A percentile compares a stretch with the other conserved stretches of the same genome.
These are phyloP conservation scores for Phallus indusiatus DNA, from an alignment of 768 basidiomycete species.

Conservation along the genomic window DNA sequence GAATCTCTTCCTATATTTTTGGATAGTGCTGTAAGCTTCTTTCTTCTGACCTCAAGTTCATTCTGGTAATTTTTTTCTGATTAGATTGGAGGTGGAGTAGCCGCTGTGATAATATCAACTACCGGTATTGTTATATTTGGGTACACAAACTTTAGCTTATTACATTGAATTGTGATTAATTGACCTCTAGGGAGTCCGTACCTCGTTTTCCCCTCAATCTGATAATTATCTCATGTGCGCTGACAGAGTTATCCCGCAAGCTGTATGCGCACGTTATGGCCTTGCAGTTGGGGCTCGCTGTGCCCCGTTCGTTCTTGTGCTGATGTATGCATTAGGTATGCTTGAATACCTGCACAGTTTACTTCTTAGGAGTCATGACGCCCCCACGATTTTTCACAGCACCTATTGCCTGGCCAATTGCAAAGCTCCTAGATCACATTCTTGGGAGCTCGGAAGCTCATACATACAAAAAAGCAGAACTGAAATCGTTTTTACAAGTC, in stretches of 20 bases:
- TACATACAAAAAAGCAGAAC: constrained; percentile 73
- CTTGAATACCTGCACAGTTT: background rate
- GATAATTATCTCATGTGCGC: constrained; percentile 23
- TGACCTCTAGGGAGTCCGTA: constrained; percentile 28
- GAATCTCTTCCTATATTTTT: constrained; percentile 79
- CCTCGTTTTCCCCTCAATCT: background rate
- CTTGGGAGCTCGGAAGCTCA: constrained; percentile 62
- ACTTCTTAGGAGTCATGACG: no score
- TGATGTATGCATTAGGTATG: constrained; percentile 61
- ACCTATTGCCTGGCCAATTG: constrained; percentile 67
- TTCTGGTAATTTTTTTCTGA: background rate
- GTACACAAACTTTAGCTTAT: constrained; percentile 35
- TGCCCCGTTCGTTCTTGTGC: constrained; percentile 58
- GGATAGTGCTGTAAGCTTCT: constrained; percentile 48
- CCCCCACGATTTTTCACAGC: constrained; percentile 28
- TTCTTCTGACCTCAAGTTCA: background rate
- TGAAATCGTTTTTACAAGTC: constrained; percentile 58
- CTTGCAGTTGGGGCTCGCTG: constrained; percentile 72
- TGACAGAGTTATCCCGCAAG: constrained; percentile 57
- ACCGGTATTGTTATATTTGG: constrained; percentile 78
- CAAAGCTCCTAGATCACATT: constrained; percentile 66
- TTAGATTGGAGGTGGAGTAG: constrained; percentile 57
- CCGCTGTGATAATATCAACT: constrained; percentile 72
- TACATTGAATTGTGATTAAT: constrained; percentile 31
- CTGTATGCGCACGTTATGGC: constrained; percentile 69